Conservation (phyloP, 805 yeast species). For the Kluyveromyces starmeri region DNA sequence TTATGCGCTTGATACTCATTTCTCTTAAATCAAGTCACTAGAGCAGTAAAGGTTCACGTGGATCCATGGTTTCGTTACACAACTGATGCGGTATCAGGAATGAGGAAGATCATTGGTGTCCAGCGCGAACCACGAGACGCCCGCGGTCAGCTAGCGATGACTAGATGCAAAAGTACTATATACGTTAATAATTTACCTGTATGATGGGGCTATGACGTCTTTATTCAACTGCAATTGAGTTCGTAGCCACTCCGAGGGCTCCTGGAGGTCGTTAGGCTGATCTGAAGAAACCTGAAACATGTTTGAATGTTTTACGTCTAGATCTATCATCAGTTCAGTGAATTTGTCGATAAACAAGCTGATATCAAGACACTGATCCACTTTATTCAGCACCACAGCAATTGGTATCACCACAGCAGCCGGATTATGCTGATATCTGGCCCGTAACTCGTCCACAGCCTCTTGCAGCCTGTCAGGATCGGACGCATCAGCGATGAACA, state of each 20-base stretch:
- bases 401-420: conserved; percentile 3
- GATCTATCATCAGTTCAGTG: conserved; percentile 1
- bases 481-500: conserved; percentile 87
- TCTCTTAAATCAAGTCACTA: no score
- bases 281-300: conserved; percentile 1
- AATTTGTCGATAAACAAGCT: conserved; percentile 3
- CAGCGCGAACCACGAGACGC: no score
- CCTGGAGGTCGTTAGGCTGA: conserved; percentile 1
- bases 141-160: no score
- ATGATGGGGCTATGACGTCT: conserved; percentile 31
- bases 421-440: not conserved
- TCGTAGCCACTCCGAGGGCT: conserved; percentile 75
- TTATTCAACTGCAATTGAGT: conserved; percentile 49
- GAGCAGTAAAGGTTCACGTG: no score
- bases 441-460: conserved; percentile 21
- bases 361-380: conserved; percentile 3
- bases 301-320: conserved; percentile 2
- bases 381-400: conserved; percentile 3
- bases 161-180: no score
- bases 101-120: no score
- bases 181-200: conserved; percentile 16
- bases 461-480: conserved; percentile 78
- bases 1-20: no score
- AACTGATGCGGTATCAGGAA: no score
- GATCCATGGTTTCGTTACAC: no score